Percentiles rank a stretch among this genome's conserved stretches.
phyloP scores from a whole-genome alignment of 768 basidiomycete genomes.

The Auriscalpium orientale region DNA sequence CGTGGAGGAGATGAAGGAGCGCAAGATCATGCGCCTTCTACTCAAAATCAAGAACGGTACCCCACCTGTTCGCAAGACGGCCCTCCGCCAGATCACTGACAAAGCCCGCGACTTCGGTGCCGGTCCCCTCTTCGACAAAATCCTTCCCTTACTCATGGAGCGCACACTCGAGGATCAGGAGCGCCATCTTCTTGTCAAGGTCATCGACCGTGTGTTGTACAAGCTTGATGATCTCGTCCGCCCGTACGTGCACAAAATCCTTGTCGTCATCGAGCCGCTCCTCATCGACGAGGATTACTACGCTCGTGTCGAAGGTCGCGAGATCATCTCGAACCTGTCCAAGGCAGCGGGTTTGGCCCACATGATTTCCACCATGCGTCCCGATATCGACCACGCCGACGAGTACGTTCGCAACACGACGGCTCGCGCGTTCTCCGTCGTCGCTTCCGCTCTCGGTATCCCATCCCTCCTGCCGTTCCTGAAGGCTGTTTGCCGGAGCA shows the following conservation, averaged over 20 bases:
- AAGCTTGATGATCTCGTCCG: constrained; percentile 98
- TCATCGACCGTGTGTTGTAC: constrained; percentile 97
- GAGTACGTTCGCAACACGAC: constrained; percentile 99
- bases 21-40: constrained; percentile 96
- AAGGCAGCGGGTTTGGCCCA: constrained; percentile 98
- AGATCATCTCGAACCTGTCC: constrained; percentile 97
- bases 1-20: constrained; percentile 98
- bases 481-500: constrained; percentile 96
- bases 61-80: constrained; percentile 95
- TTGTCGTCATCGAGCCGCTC: constrained; percentile 98
- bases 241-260: constrained; percentile 98
- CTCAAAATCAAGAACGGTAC: constrained; percentile 99
- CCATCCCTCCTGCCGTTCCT: constrained; percentile 96
- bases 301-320: constrained; percentile 94
- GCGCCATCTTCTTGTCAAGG: constrained; percentile 95
- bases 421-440: constrained; percentile 96
- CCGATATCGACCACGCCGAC: constrained; percentile 98
- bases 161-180: constrained; percentile 97
- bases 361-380: constrained; percentile 99
- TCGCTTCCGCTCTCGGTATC: constrained; percentile 96
- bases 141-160: constrained; percentile 96
- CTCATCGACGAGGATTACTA: constrained; percentile 98
- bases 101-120: constrained; percentile 98
- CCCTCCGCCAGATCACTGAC: constrained; percentile 96
- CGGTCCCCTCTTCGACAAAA: constrained; percentile 97